Conservation (phyloP, 257 asterid species). For the Buddleja alternifolia region DNA sequence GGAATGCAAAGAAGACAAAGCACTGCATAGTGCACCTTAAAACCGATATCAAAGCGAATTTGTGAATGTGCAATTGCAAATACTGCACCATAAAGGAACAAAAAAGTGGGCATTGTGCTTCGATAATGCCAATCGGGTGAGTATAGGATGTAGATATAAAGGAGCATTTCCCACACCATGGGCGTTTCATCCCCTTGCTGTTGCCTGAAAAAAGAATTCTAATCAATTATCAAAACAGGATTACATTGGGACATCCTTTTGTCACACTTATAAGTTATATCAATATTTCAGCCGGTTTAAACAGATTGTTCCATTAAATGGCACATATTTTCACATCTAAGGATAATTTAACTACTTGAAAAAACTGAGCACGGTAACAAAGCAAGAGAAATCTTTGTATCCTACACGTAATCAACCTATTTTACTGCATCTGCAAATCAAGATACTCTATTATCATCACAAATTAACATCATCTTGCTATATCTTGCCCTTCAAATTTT, state of each 20-base stretch:
- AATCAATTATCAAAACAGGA: conserved; percentile 9
- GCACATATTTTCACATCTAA: not conserved
- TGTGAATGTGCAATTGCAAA: conserved; percentile 81
- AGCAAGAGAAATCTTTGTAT: not conserved
- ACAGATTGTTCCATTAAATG: not conserved
- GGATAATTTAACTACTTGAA: not conserved
- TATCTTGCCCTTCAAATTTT: conserved; percentile 5
- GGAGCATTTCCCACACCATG: conserved; percentile 99
- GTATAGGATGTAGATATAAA: conserved; percentile 89
- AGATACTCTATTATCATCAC: not conserved
- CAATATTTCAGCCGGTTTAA: conserved; percentile 16
- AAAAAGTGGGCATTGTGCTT: conserved; percentile 93
- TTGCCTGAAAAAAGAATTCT: conserved; percentile 54
- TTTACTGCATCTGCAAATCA: not conserved
- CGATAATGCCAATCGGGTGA: conserved; percentile 99
- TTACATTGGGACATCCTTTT: not conserved
- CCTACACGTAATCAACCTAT: not conserved
- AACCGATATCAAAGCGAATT: conserved; percentile 65
- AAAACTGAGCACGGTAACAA: not conserved
- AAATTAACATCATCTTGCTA: not conserved
- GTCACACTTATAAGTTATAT: conserved; percentile 11
- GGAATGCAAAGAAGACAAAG: conserved; percentile 96
- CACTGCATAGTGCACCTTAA: conserved; percentile 83
- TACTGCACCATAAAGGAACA: conserved; percentile 82
- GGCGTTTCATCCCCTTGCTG: conserved; percentile 99